Conservation (phyloP, 306 rosid genomes). For the Cicer cuneatum region DNA sequence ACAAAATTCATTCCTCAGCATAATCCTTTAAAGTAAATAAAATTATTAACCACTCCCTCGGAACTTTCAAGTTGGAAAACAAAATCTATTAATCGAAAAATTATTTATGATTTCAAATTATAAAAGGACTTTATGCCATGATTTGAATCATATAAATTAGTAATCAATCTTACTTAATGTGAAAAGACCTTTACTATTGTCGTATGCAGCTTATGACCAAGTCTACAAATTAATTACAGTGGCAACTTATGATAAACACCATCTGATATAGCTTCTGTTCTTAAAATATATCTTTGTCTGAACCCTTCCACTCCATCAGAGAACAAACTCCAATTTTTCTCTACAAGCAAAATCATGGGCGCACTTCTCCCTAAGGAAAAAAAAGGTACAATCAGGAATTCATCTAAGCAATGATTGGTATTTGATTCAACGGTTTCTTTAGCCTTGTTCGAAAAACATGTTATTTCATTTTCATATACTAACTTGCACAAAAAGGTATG, state of each 20-base stretch:
- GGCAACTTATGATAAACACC: constrained; percentile 37
- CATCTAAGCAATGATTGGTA: constrained; percentile 21
- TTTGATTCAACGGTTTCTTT: constrained; percentile 35
- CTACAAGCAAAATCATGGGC: constrained; percentile 42
- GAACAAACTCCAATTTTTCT: constrained; percentile 37
- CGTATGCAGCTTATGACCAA: neutral
- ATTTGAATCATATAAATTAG: neutral
- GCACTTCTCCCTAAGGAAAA: constrained; percentile 39
- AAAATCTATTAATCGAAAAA: too few species aligned
- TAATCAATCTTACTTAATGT: neutral
- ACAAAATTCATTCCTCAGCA: too few species aligned
- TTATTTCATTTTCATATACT: constrained; percentile 32
- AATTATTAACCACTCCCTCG: too few species aligned
- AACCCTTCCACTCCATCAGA: constrained; percentile 32
- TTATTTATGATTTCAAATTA: neutral
- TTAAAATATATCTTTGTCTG: constrained; percentile 40
- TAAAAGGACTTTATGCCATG: neutral
- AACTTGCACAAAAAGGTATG: constrained; percentile 46
- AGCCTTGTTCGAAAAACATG: constrained; percentile 28
- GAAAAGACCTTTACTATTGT: neutral
- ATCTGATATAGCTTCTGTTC: constrained; percentile 28
- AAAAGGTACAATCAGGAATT: constrained; percentile 37
- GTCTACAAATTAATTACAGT: constrained; percentile 17
- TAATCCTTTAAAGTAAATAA: too few species aligned
- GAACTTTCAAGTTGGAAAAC: too few species aligned